Conservation (phyloP, 169 alveolate genomes). For the Cryptosporidium baileyi region DNA sequence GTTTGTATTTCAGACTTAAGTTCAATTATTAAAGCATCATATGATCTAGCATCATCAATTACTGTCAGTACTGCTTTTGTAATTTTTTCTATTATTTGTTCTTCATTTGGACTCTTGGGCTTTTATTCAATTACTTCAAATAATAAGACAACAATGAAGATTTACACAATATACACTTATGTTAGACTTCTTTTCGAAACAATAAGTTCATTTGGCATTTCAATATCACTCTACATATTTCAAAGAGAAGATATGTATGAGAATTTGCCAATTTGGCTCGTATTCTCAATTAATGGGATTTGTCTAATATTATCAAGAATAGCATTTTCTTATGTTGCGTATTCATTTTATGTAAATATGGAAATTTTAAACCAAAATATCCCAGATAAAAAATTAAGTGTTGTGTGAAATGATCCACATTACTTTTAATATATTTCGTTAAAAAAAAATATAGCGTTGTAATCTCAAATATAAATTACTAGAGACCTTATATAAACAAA, state of each 20-base stretch:
- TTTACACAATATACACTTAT: slow-evolving; percentile 31
- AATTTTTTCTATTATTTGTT: slow-evolving; percentile 35
- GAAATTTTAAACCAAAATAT: background rate
- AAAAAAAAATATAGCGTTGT: too few species aligned
- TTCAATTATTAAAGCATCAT: slow-evolving; percentile 35
- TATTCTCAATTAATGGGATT: slow-evolving; percentile 7
- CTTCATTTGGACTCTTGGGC: slow-evolving; percentile 43
- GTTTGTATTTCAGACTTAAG: slow-evolving; percentile 53
- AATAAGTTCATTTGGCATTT: slow-evolving; percentile 10
- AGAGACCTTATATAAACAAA: too few species aligned
- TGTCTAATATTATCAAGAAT: slow-evolving; percentile 42
- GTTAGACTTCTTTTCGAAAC: slow-evolving; percentile 7
- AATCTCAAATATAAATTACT: too few species aligned
- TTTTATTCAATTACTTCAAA: background rate
- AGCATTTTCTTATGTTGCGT: slow-evolving; percentile 43
- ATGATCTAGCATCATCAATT: slow-evolving; percentile 24
- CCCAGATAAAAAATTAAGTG: background rate
- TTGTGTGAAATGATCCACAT: too few species aligned
- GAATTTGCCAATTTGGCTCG: slow-evolving; percentile 20
- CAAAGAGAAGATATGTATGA: slow-evolving; percentile 7
- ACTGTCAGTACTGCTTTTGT: slow-evolving; percentile 35
- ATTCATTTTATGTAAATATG: slow-evolving; percentile 1
- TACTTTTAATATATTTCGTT: too few species aligned
- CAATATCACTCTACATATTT: background rate
- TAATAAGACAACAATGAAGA: slow-evolving; percentile 14